phyloP scores from a whole-genome alignment of 1,284 basidiomycete species.

The Pseudozyma hubeiensis region DNA sequence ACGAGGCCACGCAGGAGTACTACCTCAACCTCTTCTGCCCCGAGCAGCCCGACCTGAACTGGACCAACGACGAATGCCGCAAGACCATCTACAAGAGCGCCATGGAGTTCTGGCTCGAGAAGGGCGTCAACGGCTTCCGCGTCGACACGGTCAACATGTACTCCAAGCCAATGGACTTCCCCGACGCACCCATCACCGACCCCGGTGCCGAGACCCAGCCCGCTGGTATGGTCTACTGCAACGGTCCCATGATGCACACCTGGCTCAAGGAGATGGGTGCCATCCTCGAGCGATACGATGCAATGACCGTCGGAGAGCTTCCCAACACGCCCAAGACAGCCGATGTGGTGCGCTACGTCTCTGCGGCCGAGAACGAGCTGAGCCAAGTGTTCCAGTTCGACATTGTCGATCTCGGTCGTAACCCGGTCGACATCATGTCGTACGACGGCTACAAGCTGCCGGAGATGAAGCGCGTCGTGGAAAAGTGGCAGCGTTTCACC shows the following conservation, averaged over 20 bases:
- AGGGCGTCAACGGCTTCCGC: conserved; percentile 80
- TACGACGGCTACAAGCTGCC: conserved; percentile 73
- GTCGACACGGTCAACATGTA: conserved; percentile 65
- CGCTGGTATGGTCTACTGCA: conserved; percentile 70
- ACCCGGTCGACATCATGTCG: conserved; percentile 69
- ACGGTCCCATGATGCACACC: conserved; percentile 73
- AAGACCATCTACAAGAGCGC: conserved; percentile 74
- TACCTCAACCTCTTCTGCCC: conserved; percentile 79
- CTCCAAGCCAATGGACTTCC: conserved; percentile 63
- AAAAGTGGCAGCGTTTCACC: conserved; percentile 73
- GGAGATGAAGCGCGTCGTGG: conserved; percentile 74
- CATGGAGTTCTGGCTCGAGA: conserved; percentile 80
- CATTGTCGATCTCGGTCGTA: conserved; percentile 73
- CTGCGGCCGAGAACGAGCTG: conserved; percentile 76
- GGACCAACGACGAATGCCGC: conserved; percentile 76
- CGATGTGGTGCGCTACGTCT: conserved; percentile 74
- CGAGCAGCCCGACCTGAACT: conserved; percentile 83
- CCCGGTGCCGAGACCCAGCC: conserved; percentile 74
- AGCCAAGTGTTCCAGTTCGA: conserved; percentile 76
- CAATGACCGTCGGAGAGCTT: conserved; percentile 78
- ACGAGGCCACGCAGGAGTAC: conserved; percentile 77
- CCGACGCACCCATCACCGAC: conserved; percentile 70
- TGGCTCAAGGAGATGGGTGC: conserved; percentile 77
- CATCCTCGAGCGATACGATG: conserved; percentile 69
- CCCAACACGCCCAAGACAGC: conserved; percentile 68